Conservation (phyloP, 2,329 filamentous ascomycete genomes). For the Penicillium sp. region DNA sequence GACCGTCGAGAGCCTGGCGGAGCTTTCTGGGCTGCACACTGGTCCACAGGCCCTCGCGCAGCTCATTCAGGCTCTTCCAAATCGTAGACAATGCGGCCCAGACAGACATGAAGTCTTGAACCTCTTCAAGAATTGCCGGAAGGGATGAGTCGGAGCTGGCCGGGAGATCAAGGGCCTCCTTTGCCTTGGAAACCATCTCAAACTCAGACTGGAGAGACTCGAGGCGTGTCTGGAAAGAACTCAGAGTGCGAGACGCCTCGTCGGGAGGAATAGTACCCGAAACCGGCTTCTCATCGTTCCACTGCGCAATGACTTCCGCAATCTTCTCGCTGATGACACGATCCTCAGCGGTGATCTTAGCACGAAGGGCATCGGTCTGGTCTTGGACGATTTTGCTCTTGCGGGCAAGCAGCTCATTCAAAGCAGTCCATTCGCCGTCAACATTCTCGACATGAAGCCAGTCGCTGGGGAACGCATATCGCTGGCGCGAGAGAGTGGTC, state of each 20-base stretch:
- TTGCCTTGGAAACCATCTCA: conserved; percentile 92
- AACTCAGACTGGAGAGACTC: conserved; percentile 83
- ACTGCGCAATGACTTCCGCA: conserved; percentile 77
- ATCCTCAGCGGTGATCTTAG: conserved; percentile 94
- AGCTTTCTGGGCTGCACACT: conserved; percentile 95
- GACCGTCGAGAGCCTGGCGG: conserved; percentile 80
- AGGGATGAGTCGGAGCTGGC: conserved; percentile 78
- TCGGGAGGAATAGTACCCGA: conserved; percentile 91
- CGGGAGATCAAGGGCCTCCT: conserved; percentile 91
- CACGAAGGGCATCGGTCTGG: conserved; percentile 89
- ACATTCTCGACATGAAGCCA: conserved; percentile 97
- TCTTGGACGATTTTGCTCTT: conserved; percentile 96
- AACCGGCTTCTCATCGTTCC: conserved; percentile 96
- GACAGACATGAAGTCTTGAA: conserved; percentile 98
- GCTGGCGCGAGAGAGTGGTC: conserved; percentile 84
- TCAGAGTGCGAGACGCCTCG: conserved; percentile 79
- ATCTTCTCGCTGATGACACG: conserved; percentile 89
- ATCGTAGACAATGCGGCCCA: conserved; percentile 96
- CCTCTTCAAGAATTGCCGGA: conserved; percentile 84
- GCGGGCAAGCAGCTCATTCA: conserved; percentile 87
- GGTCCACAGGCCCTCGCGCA: conserved; percentile 89
- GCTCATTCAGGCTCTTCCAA: conserved; percentile 93
- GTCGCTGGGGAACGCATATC: conserved; percentile 89
- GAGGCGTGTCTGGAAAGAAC: conserved; percentile 80
- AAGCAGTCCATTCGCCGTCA: conserved; percentile 89